A percentile compares a stretch with the other conserved stretches of the same genome.
phyloP scores from a whole-genome alignment of 495 filamentous ascomycete species.

The Halenospora varia region DNA sequence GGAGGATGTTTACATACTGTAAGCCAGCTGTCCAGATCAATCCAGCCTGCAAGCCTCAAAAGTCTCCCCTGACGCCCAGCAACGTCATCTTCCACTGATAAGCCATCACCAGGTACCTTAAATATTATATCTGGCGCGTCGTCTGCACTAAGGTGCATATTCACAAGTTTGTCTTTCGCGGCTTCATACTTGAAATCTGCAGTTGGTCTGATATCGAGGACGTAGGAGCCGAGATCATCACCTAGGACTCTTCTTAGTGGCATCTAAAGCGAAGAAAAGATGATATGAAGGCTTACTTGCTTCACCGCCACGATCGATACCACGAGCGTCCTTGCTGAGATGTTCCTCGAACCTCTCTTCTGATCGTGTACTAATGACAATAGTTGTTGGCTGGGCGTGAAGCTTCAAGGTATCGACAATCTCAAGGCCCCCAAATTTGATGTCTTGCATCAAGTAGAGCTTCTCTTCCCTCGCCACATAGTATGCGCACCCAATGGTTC shows the following conservation, averaged over 20 bases:
- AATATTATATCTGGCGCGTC: constrained; percentile 51
- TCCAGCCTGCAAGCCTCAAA: constrained; percentile 63
- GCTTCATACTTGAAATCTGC: constrained; percentile 73
- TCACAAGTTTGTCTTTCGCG: constrained; percentile 63
- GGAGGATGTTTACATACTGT: constrained; percentile 39
- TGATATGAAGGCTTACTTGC: constrained; percentile 23
- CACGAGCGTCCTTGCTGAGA: constrained; percentile 38
- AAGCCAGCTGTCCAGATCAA: constrained; percentile 75
- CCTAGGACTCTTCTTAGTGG: no score
- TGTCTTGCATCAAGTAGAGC: constrained; percentile 77
- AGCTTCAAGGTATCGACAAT: constrained; percentile 71
- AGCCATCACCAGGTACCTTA: constrained; percentile 50
- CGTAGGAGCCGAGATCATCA: constrained; percentile 50
- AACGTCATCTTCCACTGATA: not conserved
- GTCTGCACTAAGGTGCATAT: constrained; percentile 46
- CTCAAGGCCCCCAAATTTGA: constrained; percentile 65
- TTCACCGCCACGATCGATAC: constrained; percentile 29
- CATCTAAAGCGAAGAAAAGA: not conserved
- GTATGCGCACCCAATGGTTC: constrained; percentile 81
- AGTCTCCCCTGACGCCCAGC: constrained; percentile 57
- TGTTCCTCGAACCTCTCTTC: constrained; percentile 54
- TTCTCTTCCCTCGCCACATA: constrained; percentile 72
- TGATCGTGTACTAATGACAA: constrained; percentile 68
- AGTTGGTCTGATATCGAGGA: constrained; percentile 67
- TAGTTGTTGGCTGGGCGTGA: constrained; percentile 73